Evolutionary conservation across 352 stramenopile genomes (phyloP).

Genomic region (Phytophthora crassamura): DNA sequence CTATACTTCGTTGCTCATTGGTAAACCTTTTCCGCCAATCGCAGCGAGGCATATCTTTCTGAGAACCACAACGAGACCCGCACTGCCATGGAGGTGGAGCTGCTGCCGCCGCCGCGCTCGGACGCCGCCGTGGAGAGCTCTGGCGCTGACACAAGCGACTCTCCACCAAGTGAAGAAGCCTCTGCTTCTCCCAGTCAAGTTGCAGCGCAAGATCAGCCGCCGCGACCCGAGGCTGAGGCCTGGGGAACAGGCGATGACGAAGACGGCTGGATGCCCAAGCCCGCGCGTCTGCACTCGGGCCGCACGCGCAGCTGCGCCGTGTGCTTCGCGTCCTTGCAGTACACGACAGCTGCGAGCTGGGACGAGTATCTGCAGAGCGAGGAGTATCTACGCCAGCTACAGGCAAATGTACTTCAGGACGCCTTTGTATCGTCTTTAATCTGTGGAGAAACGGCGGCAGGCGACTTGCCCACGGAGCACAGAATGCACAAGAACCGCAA

Average conservation of each 20-base stretch:
- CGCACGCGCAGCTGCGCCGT: constrained; percentile 77
- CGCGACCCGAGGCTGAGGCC: constrained; percentile 17
- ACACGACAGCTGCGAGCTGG: constrained; percentile 71
- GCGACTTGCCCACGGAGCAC: constrained; percentile 84
- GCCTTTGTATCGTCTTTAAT: constrained; percentile 82
- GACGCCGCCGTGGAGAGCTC: constrained; percentile 14
- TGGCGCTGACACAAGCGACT: constrained; percentile 1
- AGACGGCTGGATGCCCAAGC: constrained; percentile 88
- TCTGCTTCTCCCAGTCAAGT: background rate
- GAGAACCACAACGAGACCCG: constrained; percentile 5
- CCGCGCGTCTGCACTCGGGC: constrained; percentile 77
- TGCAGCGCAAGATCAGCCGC: constrained; percentile 5
- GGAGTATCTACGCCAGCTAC: constrained; percentile 73
- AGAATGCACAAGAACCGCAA: constrained; percentile 89
- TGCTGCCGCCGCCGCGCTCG: constrained; percentile 7
- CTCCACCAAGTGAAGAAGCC: background rate
- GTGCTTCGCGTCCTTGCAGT: constrained; percentile 83
- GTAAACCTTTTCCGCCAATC: constrained; percentile 22
- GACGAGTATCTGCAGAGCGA: constrained; percentile 87
- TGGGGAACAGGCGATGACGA: constrained; percentile 45
- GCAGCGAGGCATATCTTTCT: constrained; percentile 14
- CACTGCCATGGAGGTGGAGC: constrained; percentile 19
- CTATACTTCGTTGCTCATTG: background rate
- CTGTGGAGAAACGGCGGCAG: constrained; percentile 71
- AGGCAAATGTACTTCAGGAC: constrained; percentile 79